Evolutionary conservation across 345 rosid genomes (phyloP).

Genomic region (Linum usitatissimum): DNA sequence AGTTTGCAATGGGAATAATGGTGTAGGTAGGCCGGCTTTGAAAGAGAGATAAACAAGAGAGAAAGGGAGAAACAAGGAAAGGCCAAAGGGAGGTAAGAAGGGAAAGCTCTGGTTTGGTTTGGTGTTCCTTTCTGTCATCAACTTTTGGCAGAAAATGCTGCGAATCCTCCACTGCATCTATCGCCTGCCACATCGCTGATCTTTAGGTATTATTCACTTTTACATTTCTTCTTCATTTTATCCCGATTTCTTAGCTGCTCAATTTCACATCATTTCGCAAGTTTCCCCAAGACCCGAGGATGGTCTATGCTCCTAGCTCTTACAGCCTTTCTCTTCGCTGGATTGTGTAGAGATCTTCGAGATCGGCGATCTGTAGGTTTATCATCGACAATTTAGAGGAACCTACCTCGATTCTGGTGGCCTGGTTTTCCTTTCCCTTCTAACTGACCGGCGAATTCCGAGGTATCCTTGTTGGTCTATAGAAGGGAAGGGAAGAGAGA

Average conservation of each 20-base stretch:
- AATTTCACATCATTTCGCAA: not conserved
- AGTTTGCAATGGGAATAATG: not conserved
- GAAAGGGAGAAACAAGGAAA: constrained; percentile 12
- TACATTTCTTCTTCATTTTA: not conserved
- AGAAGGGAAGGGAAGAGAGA: constrained; percentile 53
- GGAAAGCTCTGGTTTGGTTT: constrained; percentile 18
- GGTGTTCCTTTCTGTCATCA: constrained; percentile 22
- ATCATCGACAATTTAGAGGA: constrained; percentile 22
- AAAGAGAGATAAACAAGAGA: constrained; percentile 5
- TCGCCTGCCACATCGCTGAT: too few species aligned
- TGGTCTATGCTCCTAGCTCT: not conserved
- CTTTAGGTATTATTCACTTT: not conserved
- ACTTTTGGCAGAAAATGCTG: too few species aligned
- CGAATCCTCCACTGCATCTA: too few species aligned
- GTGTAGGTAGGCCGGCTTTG: not conserved
- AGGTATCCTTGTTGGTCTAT: constrained; percentile 22
- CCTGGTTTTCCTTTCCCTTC: constrained; percentile 58
- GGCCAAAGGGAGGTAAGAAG: constrained; percentile 29
- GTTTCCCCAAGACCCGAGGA: not conserved
- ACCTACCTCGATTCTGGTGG: constrained; percentile 12
- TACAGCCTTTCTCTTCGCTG: not conserved
- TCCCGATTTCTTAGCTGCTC: not conserved
- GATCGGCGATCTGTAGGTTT: constrained; percentile 21
- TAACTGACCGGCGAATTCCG: constrained; percentile 21
- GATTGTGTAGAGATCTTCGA: not conserved